phyloP scores from a whole-genome alignment of 192 early-diverging fungal species.

The Pecoramyces ruminantium region DNA sequence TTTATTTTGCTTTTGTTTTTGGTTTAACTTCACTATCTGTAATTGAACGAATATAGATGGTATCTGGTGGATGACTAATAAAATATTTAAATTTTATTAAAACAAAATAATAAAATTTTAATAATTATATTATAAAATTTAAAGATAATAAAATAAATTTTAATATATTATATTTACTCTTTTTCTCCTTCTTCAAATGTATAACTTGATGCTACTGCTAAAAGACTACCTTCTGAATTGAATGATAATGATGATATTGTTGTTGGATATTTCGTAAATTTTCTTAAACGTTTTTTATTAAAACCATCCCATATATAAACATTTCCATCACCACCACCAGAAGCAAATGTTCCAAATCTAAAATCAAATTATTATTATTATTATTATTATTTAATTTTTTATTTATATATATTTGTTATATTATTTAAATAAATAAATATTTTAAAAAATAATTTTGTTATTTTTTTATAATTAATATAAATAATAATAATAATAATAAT shows the following conservation, averaged over 20 bases:
- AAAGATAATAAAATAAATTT: no score
- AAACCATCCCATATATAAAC: conserved; percentile 86
- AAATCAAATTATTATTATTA: no score
- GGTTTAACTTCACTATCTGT: no score
- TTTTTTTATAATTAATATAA: no score
- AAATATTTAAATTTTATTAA: no score
- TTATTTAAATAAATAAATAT: conserved; percentile 3
- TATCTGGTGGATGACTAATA: no score
- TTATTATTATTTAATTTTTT: no score
- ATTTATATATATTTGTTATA: neutral
- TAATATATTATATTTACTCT: conserved; percentile 35
- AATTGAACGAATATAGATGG: no score
- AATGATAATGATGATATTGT: conserved; percentile 68
- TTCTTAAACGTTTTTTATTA: conserved; percentile 72
- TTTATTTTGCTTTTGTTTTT: no score
- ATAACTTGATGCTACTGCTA: conserved; percentile 84
- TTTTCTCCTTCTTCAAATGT: conserved; percentile 90
- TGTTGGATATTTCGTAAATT: conserved; percentile 66
- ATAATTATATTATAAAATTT: no score
- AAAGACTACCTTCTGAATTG: conserved; percentile 49
- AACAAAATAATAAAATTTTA: no score
- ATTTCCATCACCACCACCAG: conserved; percentile 82
- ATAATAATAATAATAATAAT: no score
- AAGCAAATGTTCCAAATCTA: conserved; percentile 83
- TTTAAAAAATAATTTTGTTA: neutral